These are phyloP conservation scores for Ophiocordyceps sinensis DNA, from an alignment of 2,329 filamentous ascomycete genomes.

Conservation along the genomic window DNA sequence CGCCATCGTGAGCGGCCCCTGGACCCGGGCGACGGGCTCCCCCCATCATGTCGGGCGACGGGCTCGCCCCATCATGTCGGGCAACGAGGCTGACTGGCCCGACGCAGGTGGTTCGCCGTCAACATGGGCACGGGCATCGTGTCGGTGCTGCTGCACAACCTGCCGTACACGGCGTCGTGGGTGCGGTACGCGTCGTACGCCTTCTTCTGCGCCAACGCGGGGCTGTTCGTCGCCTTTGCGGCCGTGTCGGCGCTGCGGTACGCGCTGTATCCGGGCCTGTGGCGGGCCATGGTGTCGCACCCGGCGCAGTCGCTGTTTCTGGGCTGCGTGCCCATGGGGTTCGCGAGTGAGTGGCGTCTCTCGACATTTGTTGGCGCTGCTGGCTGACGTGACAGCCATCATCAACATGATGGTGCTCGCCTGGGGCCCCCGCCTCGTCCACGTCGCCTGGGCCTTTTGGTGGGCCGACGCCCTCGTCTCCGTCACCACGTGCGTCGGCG, in stretches of 20 bases:
- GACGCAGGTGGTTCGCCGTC: conserved; percentile 38
- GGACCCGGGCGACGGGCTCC: not conserved
- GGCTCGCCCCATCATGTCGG: too few relatives aligned
- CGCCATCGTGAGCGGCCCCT: conserved; percentile 30
- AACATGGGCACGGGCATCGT: conserved; percentile 58
- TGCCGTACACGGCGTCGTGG: conserved; percentile 45
- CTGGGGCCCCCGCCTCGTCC: conserved; percentile 44
- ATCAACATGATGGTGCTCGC: conserved; percentile 49
- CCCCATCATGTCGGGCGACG: too few relatives aligned
- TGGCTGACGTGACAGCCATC: conserved; percentile 27
- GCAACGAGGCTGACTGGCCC: too few relatives aligned
- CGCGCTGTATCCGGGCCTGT: conserved; percentile 49
- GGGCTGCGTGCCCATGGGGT: conserved; percentile 53
- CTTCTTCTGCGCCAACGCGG: conserved; percentile 45
- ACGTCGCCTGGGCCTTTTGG: conserved; percentile 43
- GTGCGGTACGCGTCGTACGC: conserved; percentile 43
- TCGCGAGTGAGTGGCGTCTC: conserved; percentile 44
- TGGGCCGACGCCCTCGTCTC: conserved; percentile 40
- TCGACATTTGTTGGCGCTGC: too few relatives aligned
- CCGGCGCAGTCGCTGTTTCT: conserved; percentile 55
- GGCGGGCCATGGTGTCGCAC: conserved; percentile 50
- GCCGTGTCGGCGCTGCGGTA: conserved; percentile 45
- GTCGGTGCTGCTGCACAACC: conserved; percentile 43
- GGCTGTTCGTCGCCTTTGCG: conserved; percentile 41
- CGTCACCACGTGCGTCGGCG: conserved; percentile 35